Evolutionary conservation across 129 eudicot species (phyloP), one percentile per base, ranked within the genome.

Genomic region (Solidago caesia): DNA sequence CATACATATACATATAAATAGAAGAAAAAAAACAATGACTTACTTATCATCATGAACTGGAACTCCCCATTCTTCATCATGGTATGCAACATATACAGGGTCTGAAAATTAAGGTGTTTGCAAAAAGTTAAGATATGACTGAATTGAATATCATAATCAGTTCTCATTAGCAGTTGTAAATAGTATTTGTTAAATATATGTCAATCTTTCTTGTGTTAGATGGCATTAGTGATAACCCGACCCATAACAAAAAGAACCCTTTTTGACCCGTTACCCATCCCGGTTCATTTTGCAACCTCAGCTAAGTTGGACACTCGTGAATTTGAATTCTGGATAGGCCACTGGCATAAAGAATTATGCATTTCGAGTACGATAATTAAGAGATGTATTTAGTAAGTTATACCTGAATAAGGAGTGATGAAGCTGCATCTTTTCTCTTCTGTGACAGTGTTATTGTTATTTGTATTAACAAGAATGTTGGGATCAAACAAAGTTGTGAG

Each of bases 61-160:
- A 64, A 91, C 89, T 56, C 97, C 97, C 97, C 96, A 91, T 86
- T 91, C 97, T 85, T 91, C 89, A 76, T 91, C 97, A 84, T 91
- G 97, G 76, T 86, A 91, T 26, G 83, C 90, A 78, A 87, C 87
- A 70, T 86, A 91, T 11, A 79, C 76, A 16, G 96, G 97, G 83
- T 91, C 97, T 91, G 78, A 71, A 81, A 68, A n/a, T 39, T 42
- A 29, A 49, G 4, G 13, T 44, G 49, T 39, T 39, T 41, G 7
- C 2, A 33, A 7, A 63, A 48, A 64, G 8, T 33, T 47, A 12
- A 73, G n/a, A 13, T 29, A 61, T 12, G 2, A 48, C 14, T 2
- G 60, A 3, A n/a, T 13, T 4, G 48, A n/a, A 56, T 15, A 4
- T 15, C 29, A 56, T 12, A 1, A n/a, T 33, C 39, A 33, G 39